Percentiles rank a stretch among this genome's conserved stretches.
These are phyloP conservation scores for Torulaspora globosa DNA, from an alignment of 1,139 yeast species.

Conservation along the genomic window DNA sequence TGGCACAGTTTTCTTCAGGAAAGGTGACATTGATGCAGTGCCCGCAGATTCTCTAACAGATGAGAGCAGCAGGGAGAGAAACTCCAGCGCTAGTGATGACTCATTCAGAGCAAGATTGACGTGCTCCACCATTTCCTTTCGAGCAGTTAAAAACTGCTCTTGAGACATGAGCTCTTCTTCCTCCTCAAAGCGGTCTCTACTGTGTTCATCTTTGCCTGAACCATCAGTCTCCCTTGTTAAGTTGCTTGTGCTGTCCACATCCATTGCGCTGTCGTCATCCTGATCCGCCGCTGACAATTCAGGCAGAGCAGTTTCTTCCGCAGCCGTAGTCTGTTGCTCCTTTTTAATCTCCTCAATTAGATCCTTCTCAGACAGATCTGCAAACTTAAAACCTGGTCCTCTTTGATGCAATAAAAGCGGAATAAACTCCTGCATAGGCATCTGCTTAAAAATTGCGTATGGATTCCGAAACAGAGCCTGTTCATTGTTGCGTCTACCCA, in stretches of 20 bases:
- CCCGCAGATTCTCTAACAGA: conserved; percentile 81
- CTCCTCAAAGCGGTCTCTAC: conserved; percentile 11
- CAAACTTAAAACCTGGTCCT: conserved; percentile 32
- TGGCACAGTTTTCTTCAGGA: conserved; percentile 70
- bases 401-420: conserved; percentile 34
- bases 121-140: conserved; percentile 52
- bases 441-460: conserved; percentile 31
- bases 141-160: conserved; percentile 53
- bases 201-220: conserved; percentile 13
- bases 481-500: not conserved
- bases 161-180: conserved; percentile 34
- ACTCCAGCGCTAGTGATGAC: conserved; percentile 80
- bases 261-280: conserved; percentile 18
- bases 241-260: not conserved
- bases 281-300: conserved; percentile 21
- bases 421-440: conserved; percentile 33
- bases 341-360: conserved; percentile 45
- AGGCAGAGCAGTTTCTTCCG: conserved; percentile 8
- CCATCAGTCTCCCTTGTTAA: not conserved
- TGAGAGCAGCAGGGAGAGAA: conserved; percentile 78
- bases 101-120: conserved; percentile 77
- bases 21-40: conserved; percentile 84
- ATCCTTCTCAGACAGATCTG: conserved; percentile 52
- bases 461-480: conserved; percentile 31
- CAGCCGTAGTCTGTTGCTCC: conserved; percentile 16